These are phyloP conservation scores for Adansonia madagascariensis DNA, from an alignment of 441 rosid genomes.

Conservation along the genomic window DNA sequence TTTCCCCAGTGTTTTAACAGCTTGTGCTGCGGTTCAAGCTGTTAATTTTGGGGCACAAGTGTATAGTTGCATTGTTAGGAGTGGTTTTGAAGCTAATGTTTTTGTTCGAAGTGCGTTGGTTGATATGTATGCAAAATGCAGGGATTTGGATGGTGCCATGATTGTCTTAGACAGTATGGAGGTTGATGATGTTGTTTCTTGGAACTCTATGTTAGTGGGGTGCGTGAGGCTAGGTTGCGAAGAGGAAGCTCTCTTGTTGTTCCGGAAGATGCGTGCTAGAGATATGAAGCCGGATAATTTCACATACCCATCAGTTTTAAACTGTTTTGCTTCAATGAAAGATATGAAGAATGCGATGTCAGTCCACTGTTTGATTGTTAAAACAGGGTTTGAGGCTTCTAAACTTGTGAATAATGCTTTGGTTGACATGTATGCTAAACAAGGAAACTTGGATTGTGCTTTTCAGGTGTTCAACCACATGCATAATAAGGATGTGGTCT, in stretches of 20 bases:
- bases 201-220: conserved; percentile 84
- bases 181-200: conserved; percentile 66
- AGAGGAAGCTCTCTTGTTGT: conserved; percentile 64
- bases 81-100: conserved; percentile 63
- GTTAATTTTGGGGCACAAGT: conserved; percentile 67
- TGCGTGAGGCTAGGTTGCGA: conserved; percentile 67
- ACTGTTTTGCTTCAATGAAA: conserved; percentile 56
- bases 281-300: conserved; percentile 65
- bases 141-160: conserved; percentile 63
- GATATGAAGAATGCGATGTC: conserved; percentile 49
- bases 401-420: conserved; percentile 79
- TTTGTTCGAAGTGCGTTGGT: conserved; percentile 79
- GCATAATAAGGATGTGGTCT: conserved; percentile 69
- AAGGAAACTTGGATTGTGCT: conserved; percentile 56
- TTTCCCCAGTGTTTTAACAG: conserved; percentile 75
- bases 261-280: conserved; percentile 62
- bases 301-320: conserved; percentile 71
- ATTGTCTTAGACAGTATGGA: conserved; percentile 50
- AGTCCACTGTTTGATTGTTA: conserved; percentile 70
- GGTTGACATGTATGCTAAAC: conserved; percentile 86
- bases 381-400: conserved; percentile 69
- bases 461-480: conserved; percentile 59
- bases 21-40: conserved; percentile 60
- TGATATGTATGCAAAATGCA: conserved; percentile 84
- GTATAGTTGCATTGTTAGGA: conserved; percentile 65